Evolutionary conservation across 495 filamentous ascomycete genomes (phyloP), one percentile per base, ranked within the genome.

Genomic region (Aspergillus panamensis): DNA sequence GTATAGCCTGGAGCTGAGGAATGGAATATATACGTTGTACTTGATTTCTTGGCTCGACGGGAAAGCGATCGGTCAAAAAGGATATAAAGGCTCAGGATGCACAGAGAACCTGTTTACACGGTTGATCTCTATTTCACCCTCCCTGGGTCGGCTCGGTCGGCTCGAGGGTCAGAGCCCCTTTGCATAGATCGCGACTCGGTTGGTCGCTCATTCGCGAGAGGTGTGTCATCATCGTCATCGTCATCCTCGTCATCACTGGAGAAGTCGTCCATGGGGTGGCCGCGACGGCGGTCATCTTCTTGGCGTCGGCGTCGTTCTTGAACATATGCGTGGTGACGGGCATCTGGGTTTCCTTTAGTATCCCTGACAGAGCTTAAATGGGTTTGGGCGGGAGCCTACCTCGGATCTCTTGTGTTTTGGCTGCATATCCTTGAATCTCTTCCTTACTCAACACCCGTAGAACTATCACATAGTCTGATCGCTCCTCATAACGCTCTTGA

Each of bases 401-500:
- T 86, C 90, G 80, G 48, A 95, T 81, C 62, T 87, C 78, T 49
- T 85, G 82, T 1, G 91, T 96, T 29, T 84, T 86, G 44, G 82
- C 80, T 12, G 90, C 88, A 65, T 90, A 88, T 3, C 77, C 83
- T 66, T 94, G 86, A 47, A 96, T 91, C 63, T 96, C 89, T 54
- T 92, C 88, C 72, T 87, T 88, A 21, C 77, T 84, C 63, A 96
- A 66, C 16, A 94, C 90, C 37, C 90, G 76, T 57, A 94, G 72
- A 5, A 94, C 90, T 71, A 96, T 93, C 37, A 96, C 89, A 68
- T 88, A 90, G 45, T 93, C 89, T 48, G 87, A 76, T 42, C 89
- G 80, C 63, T 92, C 85, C 64, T 93, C 90, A 62, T 83, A 96
- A 21, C 91, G 83, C 73, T 94, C 90, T 62, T 89, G 86, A 1